These are phyloP conservation scores for Herpetospermum pedunculosum DNA, from an alignment of 306 rosid genomes.

Conservation along the genomic window DNA sequence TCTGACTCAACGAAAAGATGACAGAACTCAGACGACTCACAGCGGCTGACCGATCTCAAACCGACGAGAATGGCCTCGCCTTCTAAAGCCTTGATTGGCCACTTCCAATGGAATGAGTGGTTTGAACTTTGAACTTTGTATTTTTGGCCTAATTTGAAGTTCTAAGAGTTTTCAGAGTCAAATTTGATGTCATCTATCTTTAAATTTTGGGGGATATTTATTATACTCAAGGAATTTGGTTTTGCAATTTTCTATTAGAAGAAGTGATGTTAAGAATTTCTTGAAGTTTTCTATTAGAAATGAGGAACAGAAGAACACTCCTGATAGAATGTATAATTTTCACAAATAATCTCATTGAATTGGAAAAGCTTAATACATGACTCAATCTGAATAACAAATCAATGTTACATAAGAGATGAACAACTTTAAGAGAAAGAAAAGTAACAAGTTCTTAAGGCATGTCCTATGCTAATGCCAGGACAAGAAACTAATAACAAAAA, in stretches of 20 bases:
- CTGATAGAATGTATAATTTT: not conserved
- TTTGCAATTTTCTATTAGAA: not conserved
- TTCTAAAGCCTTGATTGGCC: no score
- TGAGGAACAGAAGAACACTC: not conserved
- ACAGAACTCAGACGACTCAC: no score
- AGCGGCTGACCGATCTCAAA: no score
- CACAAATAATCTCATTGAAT: not conserved
- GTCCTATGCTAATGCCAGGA: conserved; percentile 2
- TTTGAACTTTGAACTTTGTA: no score
- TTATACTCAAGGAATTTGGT: no score
- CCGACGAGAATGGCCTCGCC: no score
- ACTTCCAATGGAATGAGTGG: no score
- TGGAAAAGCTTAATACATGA: not conserved
- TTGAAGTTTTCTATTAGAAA: not conserved
- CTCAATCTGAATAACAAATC: not conserved
- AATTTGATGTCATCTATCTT: no score
- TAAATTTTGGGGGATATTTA: no score
- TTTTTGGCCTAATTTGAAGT: no score
- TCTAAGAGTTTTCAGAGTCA: no score
- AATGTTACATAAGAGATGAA: not conserved
- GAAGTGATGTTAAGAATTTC: not conserved
- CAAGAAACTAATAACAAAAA: not conserved
- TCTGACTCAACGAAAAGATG: no score
- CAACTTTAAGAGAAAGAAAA: not conserved
- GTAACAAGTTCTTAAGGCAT: not conserved